A percentile compares a stretch with the other conserved stretches of the same genome.
Evolutionary conservation across 2,329 filamentous ascomycete species (phyloP).

Genomic region (Trichophyton mentagrophytes): DNA sequence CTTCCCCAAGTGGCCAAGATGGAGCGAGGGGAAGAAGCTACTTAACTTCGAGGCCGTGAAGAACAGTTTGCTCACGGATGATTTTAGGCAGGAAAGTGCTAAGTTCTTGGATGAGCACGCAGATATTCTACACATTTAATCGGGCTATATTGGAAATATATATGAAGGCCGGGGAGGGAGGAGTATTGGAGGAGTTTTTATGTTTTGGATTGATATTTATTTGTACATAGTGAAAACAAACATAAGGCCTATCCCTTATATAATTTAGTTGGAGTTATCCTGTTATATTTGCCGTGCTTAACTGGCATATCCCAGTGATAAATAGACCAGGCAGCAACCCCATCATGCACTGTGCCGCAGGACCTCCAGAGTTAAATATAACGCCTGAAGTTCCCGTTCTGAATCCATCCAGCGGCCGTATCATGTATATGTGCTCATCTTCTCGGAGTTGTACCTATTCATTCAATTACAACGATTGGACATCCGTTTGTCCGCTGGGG

Average conservation of each 20-base stretch:
- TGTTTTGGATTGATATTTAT: neutral
- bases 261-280: no score
- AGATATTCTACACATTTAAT: neutral
- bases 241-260: no score
- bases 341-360: neutral
- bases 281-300: no score
- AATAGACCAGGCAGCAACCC: neutral
- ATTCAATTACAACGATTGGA: no score
- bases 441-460: no score
- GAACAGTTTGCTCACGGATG: neutral
- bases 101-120: neutral
- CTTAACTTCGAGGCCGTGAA: neutral
- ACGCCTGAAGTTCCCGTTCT: no score
- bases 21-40: constrained; percentile 26
- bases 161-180: neutral
- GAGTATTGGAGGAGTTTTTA: neutral
- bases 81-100: neutral
- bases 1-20: constrained; percentile 43
- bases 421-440: no score
- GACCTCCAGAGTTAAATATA: no score
- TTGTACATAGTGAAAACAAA: neutral
- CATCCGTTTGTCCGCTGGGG: no score
- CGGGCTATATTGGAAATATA: neutral
- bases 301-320: neutral
- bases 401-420: no score